Base-by-base conservation (phyloP, 2,329 filamentous ascomycete genomes). In the Aspergillus sp. region DNA sequence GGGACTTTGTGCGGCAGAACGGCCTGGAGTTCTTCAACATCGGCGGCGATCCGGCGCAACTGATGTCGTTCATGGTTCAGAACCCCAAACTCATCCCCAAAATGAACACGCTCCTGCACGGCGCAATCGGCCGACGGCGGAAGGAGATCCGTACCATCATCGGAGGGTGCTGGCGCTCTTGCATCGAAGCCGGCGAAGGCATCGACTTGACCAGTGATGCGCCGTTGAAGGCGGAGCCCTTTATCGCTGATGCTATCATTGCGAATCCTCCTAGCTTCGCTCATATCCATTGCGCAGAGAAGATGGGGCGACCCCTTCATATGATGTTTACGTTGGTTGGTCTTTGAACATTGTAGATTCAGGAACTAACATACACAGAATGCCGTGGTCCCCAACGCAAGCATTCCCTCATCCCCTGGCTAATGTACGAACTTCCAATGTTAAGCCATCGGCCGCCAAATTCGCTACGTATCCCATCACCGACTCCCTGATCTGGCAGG, bases 401-500 rank as follows among this genome's bases (percentile, higher is more conserved):
- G 83, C 87, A 0, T 95, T 95, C 61, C 88, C 89, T 1, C 91
- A 95, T 61, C 90, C 90, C 0, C 76, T 96, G 31, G 89, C 89
- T 0, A 93, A 93, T 61, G 87, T 95, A 50, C 82, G 88, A 55
- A 84, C 83, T 2, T 83, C 85, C 1, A 89, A 91, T 62, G 85
- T 86, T 0, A 88, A 93, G 62, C 77, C 83, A 4, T 81, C 81
- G 38, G 78, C 89, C 56, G 87, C 88, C 1, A 94, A 93, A 62
- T 91, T 88, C 66, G 77, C 93, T 53, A 88, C 87, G 0, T 95
- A 95, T 64, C 84, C 85, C 0, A 76, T 95, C 20, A 88, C 94
- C 4, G 90, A 95, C 59, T 88, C 93, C 82, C 83, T 95, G 77
- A 92, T 89, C 4, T 95, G 90, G 89, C 89, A 95, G 72, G 90